A percentile compares a stretch with the other conserved stretches of the same genome.
Conservation (phyloP, 2,329 filamentous ascomycete species). For the Alternaria sp. region DNA sequence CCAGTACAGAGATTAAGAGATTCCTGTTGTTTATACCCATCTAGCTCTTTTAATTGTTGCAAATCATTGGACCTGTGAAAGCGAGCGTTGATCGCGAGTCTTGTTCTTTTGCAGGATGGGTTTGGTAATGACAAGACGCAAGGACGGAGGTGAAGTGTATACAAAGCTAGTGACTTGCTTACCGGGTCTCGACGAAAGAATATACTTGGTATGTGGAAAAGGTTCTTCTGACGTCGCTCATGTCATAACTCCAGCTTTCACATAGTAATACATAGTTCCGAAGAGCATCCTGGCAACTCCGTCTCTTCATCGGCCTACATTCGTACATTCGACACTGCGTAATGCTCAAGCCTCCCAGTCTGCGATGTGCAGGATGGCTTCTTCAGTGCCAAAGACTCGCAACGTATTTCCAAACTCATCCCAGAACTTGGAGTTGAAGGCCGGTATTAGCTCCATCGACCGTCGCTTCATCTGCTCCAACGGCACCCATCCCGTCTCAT, state of each 20-base stretch:
- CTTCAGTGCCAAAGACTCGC: constrained; percentile 67
- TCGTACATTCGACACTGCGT: not conserved
- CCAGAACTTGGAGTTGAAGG: constrained; percentile 64
- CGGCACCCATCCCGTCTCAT: constrained; percentile 31
- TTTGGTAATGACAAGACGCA: too few relatives aligned
- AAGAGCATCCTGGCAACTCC: not conserved
- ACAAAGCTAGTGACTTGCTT: too few relatives aligned
- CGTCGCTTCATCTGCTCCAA: constrained; percentile 28
- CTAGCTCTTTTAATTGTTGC: too few relatives aligned
- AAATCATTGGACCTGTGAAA: too few relatives aligned
- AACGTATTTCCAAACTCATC: constrained; percentile 65
- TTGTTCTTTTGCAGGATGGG: too few relatives aligned
- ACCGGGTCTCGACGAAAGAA: too few relatives aligned
- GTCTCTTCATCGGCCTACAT: not conserved
- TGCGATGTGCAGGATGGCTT: constrained; percentile 49
- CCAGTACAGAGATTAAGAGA: too few relatives aligned
- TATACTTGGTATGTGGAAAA: too few relatives aligned
- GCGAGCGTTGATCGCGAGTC: too few relatives aligned
- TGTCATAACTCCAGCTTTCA: not conserved
- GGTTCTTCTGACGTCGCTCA: too few relatives aligned
- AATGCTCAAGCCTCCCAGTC: constrained; percentile 23
- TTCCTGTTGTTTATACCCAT: too few relatives aligned
- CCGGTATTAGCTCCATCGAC: constrained; percentile 60
- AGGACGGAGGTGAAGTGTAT: too few relatives aligned
- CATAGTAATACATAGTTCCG: not conserved